These are phyloP conservation scores for Pelargonium citronellum DNA, from an alignment of 441 rosid genomes.

Conservation along the genomic window DNA sequence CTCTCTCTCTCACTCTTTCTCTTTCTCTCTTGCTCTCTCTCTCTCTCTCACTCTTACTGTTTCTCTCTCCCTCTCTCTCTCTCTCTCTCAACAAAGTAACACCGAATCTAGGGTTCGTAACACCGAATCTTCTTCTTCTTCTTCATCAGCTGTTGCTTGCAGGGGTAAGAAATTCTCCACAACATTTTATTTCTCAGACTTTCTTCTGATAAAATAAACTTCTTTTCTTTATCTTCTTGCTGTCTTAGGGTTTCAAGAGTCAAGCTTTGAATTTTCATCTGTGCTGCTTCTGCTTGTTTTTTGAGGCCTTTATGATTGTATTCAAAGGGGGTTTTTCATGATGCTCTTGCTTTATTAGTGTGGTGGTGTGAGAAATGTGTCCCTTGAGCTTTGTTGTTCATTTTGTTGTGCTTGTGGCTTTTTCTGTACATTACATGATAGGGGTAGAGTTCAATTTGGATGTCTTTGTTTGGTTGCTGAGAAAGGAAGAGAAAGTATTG, in stretches of 20 bases:
- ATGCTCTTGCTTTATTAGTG: neutral
- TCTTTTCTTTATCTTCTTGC: neutral
- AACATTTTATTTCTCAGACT: neutral
- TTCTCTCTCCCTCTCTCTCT: neutral
- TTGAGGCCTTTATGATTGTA: neutral
- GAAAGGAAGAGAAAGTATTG: slow-evolving; percentile 9
- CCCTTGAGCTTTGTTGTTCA: slow-evolving; percentile 1
- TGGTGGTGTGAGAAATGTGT: too few relatives aligned
- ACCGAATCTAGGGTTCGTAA: slow-evolving; percentile 33
- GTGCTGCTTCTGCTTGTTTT: neutral
- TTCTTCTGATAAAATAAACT: neutral
- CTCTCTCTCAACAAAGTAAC: slow-evolving; percentile 9
- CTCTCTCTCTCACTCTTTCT: too few relatives aligned
- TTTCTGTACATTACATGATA: neutral
- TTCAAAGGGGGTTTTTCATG: neutral
- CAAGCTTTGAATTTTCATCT: slow-evolving; percentile 8
- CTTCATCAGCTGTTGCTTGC: slow-evolving; percentile 11
- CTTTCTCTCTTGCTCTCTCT: too few relatives aligned
- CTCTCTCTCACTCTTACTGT: too few relatives aligned
- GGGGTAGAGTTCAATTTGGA: neutral
- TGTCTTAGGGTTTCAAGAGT: slow-evolving; percentile 13
- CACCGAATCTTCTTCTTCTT: slow-evolving; percentile 32
- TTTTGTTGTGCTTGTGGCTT: too few relatives aligned
- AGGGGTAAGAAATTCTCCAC: slow-evolving; percentile 24
- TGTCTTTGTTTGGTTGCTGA: slow-evolving; percentile 9